Evolutionary conservation across 2,329 filamentous ascomycete species (phyloP).

Genomic region (Sporothrix dimorphospora): DNA sequence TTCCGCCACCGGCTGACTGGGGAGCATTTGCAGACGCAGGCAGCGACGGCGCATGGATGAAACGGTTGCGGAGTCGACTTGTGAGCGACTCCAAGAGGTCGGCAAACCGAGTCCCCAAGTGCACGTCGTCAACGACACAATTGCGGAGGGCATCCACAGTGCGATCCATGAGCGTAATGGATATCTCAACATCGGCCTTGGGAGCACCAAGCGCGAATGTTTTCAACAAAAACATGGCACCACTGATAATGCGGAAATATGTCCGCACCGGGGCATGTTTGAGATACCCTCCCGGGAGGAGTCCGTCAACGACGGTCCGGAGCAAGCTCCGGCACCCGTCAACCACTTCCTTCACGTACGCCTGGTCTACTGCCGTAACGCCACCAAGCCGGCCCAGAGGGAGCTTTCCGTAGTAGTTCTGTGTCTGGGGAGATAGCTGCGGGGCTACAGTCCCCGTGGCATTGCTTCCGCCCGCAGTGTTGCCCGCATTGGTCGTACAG

Average conservation of each 20-base stretch:
- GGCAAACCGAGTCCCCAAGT: constrained; percentile 81
- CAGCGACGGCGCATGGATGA: constrained; percentile 66
- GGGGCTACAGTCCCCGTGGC: constrained; percentile 37
- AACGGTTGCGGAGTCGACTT: constrained; percentile 71
- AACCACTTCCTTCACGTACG: constrained; percentile 76
- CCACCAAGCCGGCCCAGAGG: constrained; percentile 66
- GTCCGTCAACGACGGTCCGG: constrained; percentile 73
- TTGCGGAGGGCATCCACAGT: constrained; percentile 74
- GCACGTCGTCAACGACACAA: constrained; percentile 82
- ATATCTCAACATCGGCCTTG: constrained; percentile 75
- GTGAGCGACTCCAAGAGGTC: constrained; percentile 80
- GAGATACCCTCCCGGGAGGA: constrained; percentile 74
- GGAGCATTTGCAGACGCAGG: constrained; percentile 33
- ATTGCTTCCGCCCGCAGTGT: constrained; percentile 34
- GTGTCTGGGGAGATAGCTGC: constrained; percentile 62
- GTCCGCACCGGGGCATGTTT: constrained; percentile 83
- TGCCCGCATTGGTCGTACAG: constrained; percentile 67
- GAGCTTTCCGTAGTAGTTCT: constrained; percentile 66
- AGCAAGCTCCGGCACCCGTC: constrained; percentile 78
- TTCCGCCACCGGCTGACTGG: background rate
- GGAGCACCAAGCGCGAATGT: constrained; percentile 82
- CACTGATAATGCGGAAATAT: constrained; percentile 84
- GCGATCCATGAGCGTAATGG: constrained; percentile 73
- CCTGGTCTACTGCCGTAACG: constrained; percentile 68
- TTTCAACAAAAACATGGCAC: constrained; percentile 82